Conservation (phyloP, 352 stramenopile species). For the Pythium volutum region DNA sequence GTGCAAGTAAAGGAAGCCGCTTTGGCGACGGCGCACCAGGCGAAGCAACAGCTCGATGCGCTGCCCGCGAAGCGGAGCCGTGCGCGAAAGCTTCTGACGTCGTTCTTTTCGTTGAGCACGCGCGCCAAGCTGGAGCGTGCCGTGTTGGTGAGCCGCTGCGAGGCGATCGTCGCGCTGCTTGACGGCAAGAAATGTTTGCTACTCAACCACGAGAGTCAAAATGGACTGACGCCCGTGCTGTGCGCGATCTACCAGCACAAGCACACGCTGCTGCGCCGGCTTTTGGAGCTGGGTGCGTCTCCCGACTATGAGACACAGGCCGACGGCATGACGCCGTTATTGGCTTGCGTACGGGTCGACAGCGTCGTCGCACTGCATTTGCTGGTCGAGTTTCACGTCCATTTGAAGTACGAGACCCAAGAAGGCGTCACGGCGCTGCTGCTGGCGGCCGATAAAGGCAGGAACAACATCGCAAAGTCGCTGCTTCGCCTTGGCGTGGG, state of each 20-base stretch:
- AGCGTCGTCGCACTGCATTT: conserved; percentile 47
- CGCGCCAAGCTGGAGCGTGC: conserved; percentile 45
- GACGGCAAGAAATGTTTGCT: conserved; percentile 32
- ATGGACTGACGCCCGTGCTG: conserved; percentile 51
- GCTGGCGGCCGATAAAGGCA: conserved; percentile 51
- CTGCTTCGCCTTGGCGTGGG: conserved; percentile 39
- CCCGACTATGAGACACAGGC: conserved; percentile 36
- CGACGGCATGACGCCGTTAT: conserved; percentile 46
- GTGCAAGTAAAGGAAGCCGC: conserved; percentile 35
- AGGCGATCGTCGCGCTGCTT: conserved; percentile 40
- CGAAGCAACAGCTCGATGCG: conserved; percentile 41
- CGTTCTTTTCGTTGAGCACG: conserved; percentile 30
- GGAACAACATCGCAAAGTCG: conserved; percentile 30
- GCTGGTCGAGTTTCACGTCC: conserved; percentile 41
- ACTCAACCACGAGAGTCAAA: conserved; percentile 52
- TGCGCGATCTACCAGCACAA: conserved; percentile 42
- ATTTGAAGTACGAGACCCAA: conserved; percentile 38
- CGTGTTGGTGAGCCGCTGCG: conserved; percentile 39
- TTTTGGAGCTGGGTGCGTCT: conserved; percentile 49
- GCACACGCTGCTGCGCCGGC: conserved; percentile 31
- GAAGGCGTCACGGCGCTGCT: conserved; percentile 34
- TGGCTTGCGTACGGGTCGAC: conserved; percentile 42
- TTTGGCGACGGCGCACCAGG: conserved; percentile 25
- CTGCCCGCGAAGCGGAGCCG: conserved; percentile 34
- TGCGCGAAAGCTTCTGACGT: conserved; percentile 30